phyloP scores from a whole-genome alignment of 495 filamentous ascomycete genomes.

The Sporormia fimetaria region DNA sequence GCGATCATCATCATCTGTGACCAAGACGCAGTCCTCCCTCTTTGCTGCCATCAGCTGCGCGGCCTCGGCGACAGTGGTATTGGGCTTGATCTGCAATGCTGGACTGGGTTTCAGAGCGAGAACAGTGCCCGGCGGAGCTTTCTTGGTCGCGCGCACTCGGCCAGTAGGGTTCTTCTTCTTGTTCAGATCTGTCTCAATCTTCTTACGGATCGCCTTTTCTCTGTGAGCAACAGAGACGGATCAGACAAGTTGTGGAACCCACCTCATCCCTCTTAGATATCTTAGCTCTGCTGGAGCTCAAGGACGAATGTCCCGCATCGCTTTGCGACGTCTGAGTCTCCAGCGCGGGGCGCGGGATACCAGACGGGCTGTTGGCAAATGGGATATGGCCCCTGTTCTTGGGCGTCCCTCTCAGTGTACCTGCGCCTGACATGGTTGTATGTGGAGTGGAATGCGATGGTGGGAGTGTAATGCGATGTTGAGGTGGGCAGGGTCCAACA shows the following conservation, averaged over 20 bases:
- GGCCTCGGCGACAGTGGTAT: slow-evolving; percentile 87
- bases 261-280: slow-evolving; percentile 98
- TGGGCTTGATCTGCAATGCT: slow-evolving; percentile 94
- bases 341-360: slow-evolving; percentile 73
- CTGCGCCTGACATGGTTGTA: slow-evolving; percentile 47
- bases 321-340: slow-evolving; percentile 50
- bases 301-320: slow-evolving; percentile 60
- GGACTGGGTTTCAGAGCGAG: slow-evolving; percentile 88
- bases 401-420: slow-evolving; percentile 51
- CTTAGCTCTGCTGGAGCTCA: slow-evolving; percentile 82
- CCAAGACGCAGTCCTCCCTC: slow-evolving; percentile 95
- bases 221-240: slow-evolving; percentile 19
- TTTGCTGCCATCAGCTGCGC: slow-evolving; percentile 99
- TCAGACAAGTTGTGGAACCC: slow-evolving; percentile 26
- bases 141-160: slow-evolving; percentile 71
- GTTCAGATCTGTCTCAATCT: slow-evolving; percentile 93
- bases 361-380: slow-evolving; percentile 62
- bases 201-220: slow-evolving; percentile 81
- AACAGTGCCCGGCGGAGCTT: slow-evolving; percentile 91
- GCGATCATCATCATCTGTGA: slow-evolving; percentile 94
- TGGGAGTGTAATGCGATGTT: too few relatives aligned
- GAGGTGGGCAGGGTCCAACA: too few relatives aligned
- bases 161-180: slow-evolving; percentile 79
- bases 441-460: neutral
- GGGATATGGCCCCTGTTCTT: slow-evolving; percentile 56